Evolutionary conservation across 768 basidiomycete genomes (phyloP), one percentile per base, ranked within the genome.

Genomic region (Boletus huronensis): DNA sequence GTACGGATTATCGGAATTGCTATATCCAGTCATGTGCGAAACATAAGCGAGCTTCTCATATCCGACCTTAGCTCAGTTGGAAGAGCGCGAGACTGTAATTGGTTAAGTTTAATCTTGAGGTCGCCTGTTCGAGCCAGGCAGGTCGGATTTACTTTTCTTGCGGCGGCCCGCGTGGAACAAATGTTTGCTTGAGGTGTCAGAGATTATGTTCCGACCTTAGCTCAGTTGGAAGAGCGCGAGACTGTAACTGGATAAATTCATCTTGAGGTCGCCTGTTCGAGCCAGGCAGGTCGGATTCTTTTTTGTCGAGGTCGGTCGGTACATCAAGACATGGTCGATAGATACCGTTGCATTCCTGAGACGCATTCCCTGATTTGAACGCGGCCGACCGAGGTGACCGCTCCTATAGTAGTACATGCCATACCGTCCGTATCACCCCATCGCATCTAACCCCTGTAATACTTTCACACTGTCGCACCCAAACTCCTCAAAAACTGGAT

Each of bases 181-280:
- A 11, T 29, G 6, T 0, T 19, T 44, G 10, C 10, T 17, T 14
- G 16, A 4, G 13, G 13, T 9, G 9, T 17, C 17, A 28, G 10
- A 17, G 0, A 0, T 17, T 5, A 1, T 14, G 39, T 40, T 10
- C 53, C 61, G 61, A 64, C 59, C 64, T 68, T 64, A 68, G 67
- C 65, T 76, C 76, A 77, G 76, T 74, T 76, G 76, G 76, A 77
- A 76, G 74, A 76, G 75, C 75, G 74, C 74, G 67, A 73, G 76
- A 76, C 76, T 74, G 71, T 75, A 75, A 74, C 13, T 45, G 44
- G 44, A 13, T 31, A 28, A 45, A 45, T 47, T 58, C 59, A 74
- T 75, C 74, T 72, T 73, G 71, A 75, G 72, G 74, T 70, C 74
- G 71, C 72, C 71, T 74, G 75, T 75, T 74, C 72, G 72, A 75